Base-by-base conservation (phyloP, 106 monocot genomes). In the Dactylorhiza incarnata region DNA sequence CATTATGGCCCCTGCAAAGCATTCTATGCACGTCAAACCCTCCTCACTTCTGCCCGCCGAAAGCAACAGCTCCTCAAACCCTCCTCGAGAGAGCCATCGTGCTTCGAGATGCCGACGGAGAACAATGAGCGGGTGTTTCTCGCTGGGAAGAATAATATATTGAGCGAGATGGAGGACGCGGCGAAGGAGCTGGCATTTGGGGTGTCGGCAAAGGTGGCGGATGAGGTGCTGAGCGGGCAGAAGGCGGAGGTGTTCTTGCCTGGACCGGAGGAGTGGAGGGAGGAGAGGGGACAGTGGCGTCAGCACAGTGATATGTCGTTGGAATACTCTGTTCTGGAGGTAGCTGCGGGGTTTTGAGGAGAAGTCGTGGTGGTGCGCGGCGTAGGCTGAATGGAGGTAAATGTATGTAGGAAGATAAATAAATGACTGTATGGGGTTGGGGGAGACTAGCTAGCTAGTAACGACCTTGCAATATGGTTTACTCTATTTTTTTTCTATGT, bases 101-200 rank as follows among this genome's bases (percentile, higher is more conserved):
- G 82, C 79, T 90, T 88, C 45, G 86, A 68, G 7, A 59, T 84
- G 48, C 69, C 48, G 6, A 86, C 88, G 5, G 72, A 77, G 54
- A 73, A 78, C 78, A 90, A 88, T 79, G 24, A 78, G 77, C 80
- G 26, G 72, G 9, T 78, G 51, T 90, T 83, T 84, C 62, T 94
- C 13, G 84, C 90, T 0, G 89, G 84, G 76, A 72, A 77, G 74
- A 84, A 91, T 62, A 91, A 85, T 72, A 37, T 86, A 2, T 51
- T 85, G 71, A 85, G 72, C n/a, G 65, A 84, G 67, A 79, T 94
- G 85, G 89, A 89, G 69, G 73, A 45, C 48, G 83, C 63, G 75
- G 91, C 88, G 0, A 91, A 94, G 80, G 89, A 83, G 85, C 75
- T 94, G 19, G 77, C 83, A 8, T 94, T 94, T 53, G 80, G 76